Evolutionary conservation across 2,329 filamentous ascomycete genomes (phyloP), one percentile per base, ranked within the genome.

Genomic region (Penicillium sp.): DNA sequence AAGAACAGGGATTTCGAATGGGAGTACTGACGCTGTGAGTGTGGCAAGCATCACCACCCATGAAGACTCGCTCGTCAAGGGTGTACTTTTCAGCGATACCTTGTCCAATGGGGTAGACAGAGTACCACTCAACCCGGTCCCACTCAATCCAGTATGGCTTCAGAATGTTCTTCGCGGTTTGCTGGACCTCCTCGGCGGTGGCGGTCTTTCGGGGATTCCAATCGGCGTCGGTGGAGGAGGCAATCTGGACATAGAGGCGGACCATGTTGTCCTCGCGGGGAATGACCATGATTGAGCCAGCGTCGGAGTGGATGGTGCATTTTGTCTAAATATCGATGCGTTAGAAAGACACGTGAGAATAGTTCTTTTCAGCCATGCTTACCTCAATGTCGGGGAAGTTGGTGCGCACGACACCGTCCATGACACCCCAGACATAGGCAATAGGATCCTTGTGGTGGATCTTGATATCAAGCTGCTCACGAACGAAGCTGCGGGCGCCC

Each of bases 81-180:
- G 84, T 87, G 67, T 87, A 87, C 57, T 79, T 79, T 66, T 87
- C 84, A n/a, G 84, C 81, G 54, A 87, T 85, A 61, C 84, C 84
- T 70, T 87, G 84, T 15, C 84, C 84, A 58, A 87, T 87, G 0
- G 84, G 84, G 68, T 87, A 87, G 27, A 86, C 83, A 0, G 84
- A 87, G 71, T 82, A 87, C 84, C 84, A 87, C 66, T 87, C 84
- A 2, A 87, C 81, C 21, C 82, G 81, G 61, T 87, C 84, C 84
- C 84, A 87, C 56, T 83, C 78, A 60, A 87, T 78, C 62, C 76
- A 78, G 73, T 87, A 87, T 16, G 84, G 84, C 61, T 79, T 78
- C 47, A 87, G 68, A 50, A 87, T 86, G 60, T 79, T 78, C 70
- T 84, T 83, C 10, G 84, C 84, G 11, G 76, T 74, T 34, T 76